Conservation (phyloP, 305 asterid species). For the Rubia peregrina region DNA sequence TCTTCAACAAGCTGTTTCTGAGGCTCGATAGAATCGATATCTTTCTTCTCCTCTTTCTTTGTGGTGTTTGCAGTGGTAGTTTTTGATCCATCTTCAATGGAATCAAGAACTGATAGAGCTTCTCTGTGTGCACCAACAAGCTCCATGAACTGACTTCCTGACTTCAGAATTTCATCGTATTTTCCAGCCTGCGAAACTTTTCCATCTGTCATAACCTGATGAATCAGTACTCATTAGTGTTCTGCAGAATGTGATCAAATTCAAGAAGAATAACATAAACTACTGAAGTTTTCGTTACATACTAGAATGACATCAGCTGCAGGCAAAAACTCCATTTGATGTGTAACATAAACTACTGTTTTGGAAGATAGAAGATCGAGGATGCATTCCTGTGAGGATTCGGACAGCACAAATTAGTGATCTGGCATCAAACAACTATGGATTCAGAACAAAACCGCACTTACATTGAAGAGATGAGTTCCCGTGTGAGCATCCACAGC, state of each 20-base stretch:
- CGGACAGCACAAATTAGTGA: neutral
- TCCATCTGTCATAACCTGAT: slow-evolving; percentile 77
- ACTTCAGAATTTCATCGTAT: slow-evolving; percentile 57
- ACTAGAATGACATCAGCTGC: slow-evolving; percentile 80
- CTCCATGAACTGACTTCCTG: slow-evolving; percentile 66
- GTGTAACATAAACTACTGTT: slow-evolving; percentile 73
- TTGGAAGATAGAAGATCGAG: slow-evolving; percentile 44
- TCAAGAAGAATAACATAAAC: neutral
- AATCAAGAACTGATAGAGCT: slow-evolving; percentile 60
- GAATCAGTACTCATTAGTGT: slow-evolving; percentile 1
- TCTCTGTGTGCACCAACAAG: slow-evolving; percentile 85
- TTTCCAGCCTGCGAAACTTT: slow-evolving; percentile 62
- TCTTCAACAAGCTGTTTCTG: slow-evolving; percentile 73
- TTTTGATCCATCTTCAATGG: slow-evolving; percentile 24
- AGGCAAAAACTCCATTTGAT: slow-evolving; percentile 83
- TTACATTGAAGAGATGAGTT: slow-evolving; percentile 76
- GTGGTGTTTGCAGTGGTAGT: slow-evolving; percentile 23
- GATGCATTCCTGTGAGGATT: slow-evolving; percentile 56
- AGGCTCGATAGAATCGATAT: slow-evolving; percentile 16
- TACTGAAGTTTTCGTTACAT: slow-evolving; percentile 10
- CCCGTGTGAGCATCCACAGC: slow-evolving; percentile 98
- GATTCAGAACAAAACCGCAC: neutral
- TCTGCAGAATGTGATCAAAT: neutral
- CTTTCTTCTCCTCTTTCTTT: slow-evolving; percentile 18
- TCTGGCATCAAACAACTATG: neutral